These are phyloP conservation scores for Cairneyella variabilis DNA, from an alignment of 495 filamentous ascomycete species.

Conservation along the genomic window DNA sequence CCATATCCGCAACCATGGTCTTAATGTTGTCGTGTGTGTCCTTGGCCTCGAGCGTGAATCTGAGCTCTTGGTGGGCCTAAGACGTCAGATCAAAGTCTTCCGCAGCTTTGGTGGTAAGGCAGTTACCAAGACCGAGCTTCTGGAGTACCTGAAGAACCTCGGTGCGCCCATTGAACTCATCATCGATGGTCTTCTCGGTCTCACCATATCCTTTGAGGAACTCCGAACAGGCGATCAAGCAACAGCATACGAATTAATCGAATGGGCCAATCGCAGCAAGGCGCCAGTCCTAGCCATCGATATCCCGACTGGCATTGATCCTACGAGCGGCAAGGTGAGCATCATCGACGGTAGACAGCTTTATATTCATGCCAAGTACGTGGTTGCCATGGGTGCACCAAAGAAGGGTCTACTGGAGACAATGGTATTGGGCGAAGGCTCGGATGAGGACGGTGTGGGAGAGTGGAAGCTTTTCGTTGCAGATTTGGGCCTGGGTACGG, in stretches of 20 bases:
- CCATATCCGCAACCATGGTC: slow-evolving; percentile 76
- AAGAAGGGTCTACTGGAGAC: slow-evolving; percentile 77
- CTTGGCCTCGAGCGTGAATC: slow-evolving; percentile 72
- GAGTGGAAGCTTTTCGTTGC: slow-evolving; percentile 76
- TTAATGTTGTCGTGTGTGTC: slow-evolving; percentile 76
- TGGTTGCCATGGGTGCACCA: slow-evolving; percentile 80
- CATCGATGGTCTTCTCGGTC: slow-evolving; percentile 82
- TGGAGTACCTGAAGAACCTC: slow-evolving; percentile 40
- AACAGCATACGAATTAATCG: slow-evolving; percentile 75
- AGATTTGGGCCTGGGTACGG: slow-evolving; percentile 78
- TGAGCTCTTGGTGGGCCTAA: slow-evolving; percentile 69
- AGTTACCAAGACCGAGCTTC: slow-evolving; percentile 49
- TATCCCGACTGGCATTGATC: slow-evolving; percentile 82
- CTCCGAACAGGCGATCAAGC: slow-evolving; percentile 77
- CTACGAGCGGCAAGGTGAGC: slow-evolving; percentile 60
- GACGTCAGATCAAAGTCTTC: slow-evolving; percentile 71
- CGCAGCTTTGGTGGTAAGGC: slow-evolving; percentile 72
- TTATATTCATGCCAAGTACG: slow-evolving; percentile 68
- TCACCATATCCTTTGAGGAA: slow-evolving; percentile 80
- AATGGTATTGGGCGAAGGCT: slow-evolving; percentile 54
- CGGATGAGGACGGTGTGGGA: slow-evolving; percentile 36
- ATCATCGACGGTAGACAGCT: slow-evolving; percentile 63
- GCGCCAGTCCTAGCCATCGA: slow-evolving; percentile 77
- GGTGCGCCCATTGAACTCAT: slow-evolving; percentile 64
- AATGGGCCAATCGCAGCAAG: slow-evolving; percentile 81